Evolutionary conservation across 202 grass and related monocot species (phyloP).

Genomic region (Cymbopogon flexuosus): DNA sequence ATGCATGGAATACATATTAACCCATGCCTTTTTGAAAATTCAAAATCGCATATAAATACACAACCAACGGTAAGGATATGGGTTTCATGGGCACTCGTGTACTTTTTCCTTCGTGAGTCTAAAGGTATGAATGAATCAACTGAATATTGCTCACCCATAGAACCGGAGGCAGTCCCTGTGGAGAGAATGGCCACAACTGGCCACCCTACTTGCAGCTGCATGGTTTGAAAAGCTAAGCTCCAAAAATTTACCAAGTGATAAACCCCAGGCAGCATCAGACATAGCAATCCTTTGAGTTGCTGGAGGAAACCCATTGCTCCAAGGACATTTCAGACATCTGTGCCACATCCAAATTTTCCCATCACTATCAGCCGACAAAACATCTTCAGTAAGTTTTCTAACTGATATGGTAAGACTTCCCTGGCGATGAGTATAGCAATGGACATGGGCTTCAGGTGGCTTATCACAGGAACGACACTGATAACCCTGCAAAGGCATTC

Average conservation of each 20-base stretch:
- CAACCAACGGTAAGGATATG: background rate
- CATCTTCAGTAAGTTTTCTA: conserved; percentile 59
- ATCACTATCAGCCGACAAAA: conserved; percentile 78
- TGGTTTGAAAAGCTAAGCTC: conserved; percentile 98
- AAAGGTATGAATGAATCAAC: conserved; percentile 16
- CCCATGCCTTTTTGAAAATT: background rate
- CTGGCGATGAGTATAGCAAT: conserved; percentile 89
- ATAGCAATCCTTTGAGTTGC: conserved; percentile 83
- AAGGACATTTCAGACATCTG: conserved; percentile 84
- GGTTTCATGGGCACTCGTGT: background rate
- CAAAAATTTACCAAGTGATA: conserved; percentile 98
- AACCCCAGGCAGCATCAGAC: conserved; percentile 94
- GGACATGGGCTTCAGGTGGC: conserved; percentile 93
- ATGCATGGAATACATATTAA: background rate
- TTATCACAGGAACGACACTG: conserved; percentile 73
- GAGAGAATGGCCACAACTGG: conserved; percentile 87
- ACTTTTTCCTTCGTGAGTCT: background rate
- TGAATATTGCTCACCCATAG: conserved; percentile 69
- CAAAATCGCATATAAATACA: background rate
- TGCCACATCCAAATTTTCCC: conserved; percentile 98
- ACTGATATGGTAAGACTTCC: conserved; percentile 97
- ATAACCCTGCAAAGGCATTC: conserved; percentile 52
- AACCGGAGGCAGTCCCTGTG: conserved; percentile 94
- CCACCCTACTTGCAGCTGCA: conserved; percentile 88
- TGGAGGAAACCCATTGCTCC: conserved; percentile 81